phyloP scores from a whole-genome alignment of 1,284 basidiomycete species.

The Peniophora sp. region DNA sequence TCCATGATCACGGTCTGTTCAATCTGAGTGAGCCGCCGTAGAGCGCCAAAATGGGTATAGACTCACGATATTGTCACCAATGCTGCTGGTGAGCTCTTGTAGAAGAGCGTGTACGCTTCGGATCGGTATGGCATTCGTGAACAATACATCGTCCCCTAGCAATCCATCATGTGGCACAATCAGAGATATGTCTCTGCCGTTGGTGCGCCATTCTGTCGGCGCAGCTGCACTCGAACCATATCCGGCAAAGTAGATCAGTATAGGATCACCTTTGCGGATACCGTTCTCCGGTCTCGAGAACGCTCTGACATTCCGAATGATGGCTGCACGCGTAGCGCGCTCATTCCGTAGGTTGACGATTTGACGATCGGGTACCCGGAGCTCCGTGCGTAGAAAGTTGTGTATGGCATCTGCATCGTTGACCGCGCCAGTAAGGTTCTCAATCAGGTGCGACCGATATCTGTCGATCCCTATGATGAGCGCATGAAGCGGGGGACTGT shows the following conservation, averaged over 20 bases:
- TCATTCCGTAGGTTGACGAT: conserved; percentile 16
- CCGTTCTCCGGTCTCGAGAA: background rate
- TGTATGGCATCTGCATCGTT: conserved; percentile 13
- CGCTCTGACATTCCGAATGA: conserved; percentile 3
- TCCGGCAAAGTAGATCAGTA: background rate
- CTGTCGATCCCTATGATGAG: conserved; percentile 20
- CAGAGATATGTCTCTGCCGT: background rate
- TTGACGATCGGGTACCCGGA: background rate
- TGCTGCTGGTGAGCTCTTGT: background rate
- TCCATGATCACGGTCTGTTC: background rate
- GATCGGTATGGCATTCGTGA: background rate
- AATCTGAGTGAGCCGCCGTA: background rate
- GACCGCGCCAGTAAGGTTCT: conserved; percentile 10
- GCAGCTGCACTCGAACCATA: background rate
- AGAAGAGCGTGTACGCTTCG: background rate
- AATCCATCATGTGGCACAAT: background rate
- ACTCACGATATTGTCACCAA: background rate
- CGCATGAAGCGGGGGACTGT: conserved; percentile 5
- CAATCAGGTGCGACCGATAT: conserved; percentile 4
- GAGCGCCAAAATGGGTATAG: background rate
- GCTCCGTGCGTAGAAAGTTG: background rate
- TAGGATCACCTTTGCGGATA: background rate
- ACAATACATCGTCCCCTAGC: background rate
- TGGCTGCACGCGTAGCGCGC: conserved; percentile 15
- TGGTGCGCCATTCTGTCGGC: background rate